Conservation (phyloP, 1,284 basidiomycete species). For the Microbotryum silenes-acaulis region DNA sequence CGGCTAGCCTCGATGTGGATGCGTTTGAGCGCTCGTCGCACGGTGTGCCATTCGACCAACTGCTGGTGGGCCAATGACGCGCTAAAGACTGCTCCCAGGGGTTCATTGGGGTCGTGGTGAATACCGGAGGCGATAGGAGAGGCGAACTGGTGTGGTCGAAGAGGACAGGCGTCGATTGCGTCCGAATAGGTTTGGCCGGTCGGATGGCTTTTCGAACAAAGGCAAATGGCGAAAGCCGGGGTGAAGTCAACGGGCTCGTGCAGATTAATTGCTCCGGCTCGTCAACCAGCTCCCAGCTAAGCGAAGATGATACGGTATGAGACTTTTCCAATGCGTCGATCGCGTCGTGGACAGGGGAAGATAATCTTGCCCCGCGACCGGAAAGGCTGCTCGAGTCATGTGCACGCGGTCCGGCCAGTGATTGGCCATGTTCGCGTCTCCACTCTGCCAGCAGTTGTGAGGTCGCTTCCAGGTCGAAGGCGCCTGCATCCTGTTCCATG, state of each 20-base stretch:
- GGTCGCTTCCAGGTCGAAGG: no score
- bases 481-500: no score
- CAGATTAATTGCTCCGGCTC: neutral
- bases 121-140: neutral
- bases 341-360: neutral
- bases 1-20: neutral
- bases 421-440: no score
- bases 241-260: neutral
- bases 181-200: neutral
- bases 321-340: neutral
- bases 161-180: conserved; percentile 3
- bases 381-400: neutral
- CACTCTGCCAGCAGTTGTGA: no score
- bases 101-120: neutral
- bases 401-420: neutral
- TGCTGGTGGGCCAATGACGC: no score
- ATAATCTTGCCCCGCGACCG: neutral
- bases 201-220: conserved; percentile 7
- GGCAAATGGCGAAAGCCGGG: conserved; percentile 5
- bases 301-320: neutral
- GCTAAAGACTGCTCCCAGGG: neutral
- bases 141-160: neutral
- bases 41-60: neutral
- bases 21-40: neutral
- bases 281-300: conserved; percentile 10